Conservation (phyloP, 2,329 filamentous ascomycete species). For the Xylaria sp. region DNA sequence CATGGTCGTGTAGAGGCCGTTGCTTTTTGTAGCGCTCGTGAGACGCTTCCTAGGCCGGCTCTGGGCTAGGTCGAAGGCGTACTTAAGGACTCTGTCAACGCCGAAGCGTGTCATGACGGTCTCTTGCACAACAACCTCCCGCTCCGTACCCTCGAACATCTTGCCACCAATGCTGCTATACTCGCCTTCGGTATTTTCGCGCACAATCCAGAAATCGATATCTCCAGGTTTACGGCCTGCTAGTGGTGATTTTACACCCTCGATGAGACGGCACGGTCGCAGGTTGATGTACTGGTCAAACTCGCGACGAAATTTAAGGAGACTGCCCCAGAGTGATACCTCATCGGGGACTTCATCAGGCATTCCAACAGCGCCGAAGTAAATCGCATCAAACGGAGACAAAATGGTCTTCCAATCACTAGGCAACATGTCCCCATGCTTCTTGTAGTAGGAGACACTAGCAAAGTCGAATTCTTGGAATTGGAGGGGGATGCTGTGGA, state of each 20-base stretch:
- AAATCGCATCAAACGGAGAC: conserved; percentile 71
- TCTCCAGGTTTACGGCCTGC: conserved; percentile 64
- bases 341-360: conserved; percentile 69
- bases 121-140: conserved; percentile 70
- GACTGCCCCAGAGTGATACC: conserved; percentile 73
- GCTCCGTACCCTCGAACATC: conserved; percentile 66
- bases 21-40: conserved; percentile 74
- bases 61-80: conserved; percentile 70
- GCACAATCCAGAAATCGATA: conserved; percentile 72
- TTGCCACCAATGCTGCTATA: conserved; percentile 72
- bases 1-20: conserved; percentile 73
- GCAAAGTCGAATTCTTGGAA: conserved; percentile 74
- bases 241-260: conserved; percentile 48
- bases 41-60: conserved; percentile 65
- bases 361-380: conserved; percentile 74
- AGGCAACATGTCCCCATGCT: conserved; percentile 58
- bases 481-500: conserved; percentile 64
- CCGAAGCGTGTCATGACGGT: conserved; percentile 69
- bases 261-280: conserved; percentile 63
- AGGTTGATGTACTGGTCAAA: conserved; percentile 78
- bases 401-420: conserved; percentile 63
- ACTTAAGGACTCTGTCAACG: conserved; percentile 68
- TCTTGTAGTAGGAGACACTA: conserved; percentile 68
- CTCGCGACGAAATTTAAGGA: conserved; percentile 73
- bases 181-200: conserved; percentile 73